These are phyloP conservation scores for Ramularia collo-cygni DNA, from an alignment of 2,329 filamentous ascomycete genomes.

Conservation along the genomic window DNA sequence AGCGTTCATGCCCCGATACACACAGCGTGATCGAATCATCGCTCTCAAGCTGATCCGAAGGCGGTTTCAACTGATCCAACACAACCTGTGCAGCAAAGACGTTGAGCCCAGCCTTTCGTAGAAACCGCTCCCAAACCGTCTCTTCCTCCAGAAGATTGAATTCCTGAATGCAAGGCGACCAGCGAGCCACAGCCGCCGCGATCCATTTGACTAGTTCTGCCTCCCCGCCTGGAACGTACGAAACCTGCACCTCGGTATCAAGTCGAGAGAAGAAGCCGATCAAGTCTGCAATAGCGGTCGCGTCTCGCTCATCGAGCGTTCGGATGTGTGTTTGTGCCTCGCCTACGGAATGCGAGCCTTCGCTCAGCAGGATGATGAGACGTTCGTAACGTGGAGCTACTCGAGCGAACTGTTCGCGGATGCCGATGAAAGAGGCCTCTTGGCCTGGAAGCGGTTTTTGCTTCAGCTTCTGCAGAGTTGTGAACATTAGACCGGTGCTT, in stretches of 20 bases:
- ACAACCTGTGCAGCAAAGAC: slow-evolving; percentile 63
- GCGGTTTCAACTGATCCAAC: slow-evolving; percentile 41
- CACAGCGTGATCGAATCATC: background rate
- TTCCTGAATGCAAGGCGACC: slow-evolving; percentile 27
- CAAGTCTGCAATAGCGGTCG: slow-evolving; percentile 28
- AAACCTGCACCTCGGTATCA: slow-evolving; percentile 32
- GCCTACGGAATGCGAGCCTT: slow-evolving; percentile 17
- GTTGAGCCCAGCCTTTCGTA: slow-evolving; percentile 61
- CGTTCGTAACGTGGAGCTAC: slow-evolving; percentile 57
- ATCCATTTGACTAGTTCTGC: slow-evolving; percentile 31
- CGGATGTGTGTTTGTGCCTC: background rate
- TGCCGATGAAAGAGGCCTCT: slow-evolving; percentile 30
- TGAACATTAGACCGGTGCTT: slow-evolving; percentile 60
- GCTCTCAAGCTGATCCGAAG: background rate
- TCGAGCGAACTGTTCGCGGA: slow-evolving; percentile 50
- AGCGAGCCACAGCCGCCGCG: slow-evolving; percentile 38
- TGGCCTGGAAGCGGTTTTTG: slow-evolving; percentile 65
- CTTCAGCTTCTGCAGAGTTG: slow-evolving; percentile 63
- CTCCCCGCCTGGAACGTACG: slow-evolving; percentile 39
- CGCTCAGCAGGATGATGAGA: slow-evolving; percentile 61
- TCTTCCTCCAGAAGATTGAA: slow-evolving; percentile 42
- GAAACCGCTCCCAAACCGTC: slow-evolving; percentile 60
- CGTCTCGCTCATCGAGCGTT: slow-evolving; percentile 27
- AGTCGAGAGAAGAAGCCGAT: slow-evolving; percentile 25
- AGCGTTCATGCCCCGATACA: background rate